Percentiles rank a stretch among this genome's conserved stretches.
These are phyloP conservation scores for Monosporascus ibericus DNA, from an alignment of 2,329 filamentous ascomycete genomes.

Conservation along the genomic window DNA sequence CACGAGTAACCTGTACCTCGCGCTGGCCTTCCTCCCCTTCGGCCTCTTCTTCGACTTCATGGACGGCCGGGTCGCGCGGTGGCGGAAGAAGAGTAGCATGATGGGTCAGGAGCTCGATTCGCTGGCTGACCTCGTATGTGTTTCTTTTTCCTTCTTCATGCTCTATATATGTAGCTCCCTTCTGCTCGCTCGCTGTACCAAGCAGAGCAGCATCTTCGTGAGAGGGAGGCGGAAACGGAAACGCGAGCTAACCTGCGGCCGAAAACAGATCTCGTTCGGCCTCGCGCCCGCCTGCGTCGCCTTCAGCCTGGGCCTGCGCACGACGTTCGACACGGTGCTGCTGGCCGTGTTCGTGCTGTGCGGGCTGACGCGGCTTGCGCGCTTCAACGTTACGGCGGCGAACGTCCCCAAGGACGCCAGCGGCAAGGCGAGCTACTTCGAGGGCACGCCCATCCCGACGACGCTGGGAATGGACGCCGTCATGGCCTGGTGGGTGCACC, in stretches of 20 bases:
- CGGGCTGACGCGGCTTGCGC: conserved; percentile 84
- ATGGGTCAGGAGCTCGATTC: conserved; percentile 99
- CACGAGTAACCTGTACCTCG: conserved; percentile 68
- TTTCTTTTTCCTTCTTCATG: neutral
- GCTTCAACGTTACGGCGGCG: conserved; percentile 94
- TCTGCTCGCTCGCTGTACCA: neutral
- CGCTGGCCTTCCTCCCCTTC: conserved; percentile 82
- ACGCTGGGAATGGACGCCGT: conserved; percentile 72
- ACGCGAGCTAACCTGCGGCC: neutral
- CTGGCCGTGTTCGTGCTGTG: conserved; percentile 90
- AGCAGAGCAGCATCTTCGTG: too few relatives aligned
- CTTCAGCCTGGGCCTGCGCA: conserved; percentile 84
- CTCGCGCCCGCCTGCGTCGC: conserved; percentile 82
- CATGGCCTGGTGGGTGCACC: conserved; percentile 84
- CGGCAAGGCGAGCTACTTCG: conserved; percentile 93
- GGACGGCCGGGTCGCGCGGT: conserved; percentile 92
- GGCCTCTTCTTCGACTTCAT: conserved; percentile 97
- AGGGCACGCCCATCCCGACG: conserved; percentile 93
- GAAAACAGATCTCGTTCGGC: conserved; percentile 80
- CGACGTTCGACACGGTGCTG: conserved; percentile 70
- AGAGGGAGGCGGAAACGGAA: too few relatives aligned
- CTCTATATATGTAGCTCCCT: neutral
- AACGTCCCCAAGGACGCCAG: conserved; percentile 84
- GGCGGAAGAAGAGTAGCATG: conserved; percentile 92
- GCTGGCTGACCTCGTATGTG: conserved; percentile 79